Base-by-base conservation (phyloP, 257 asterid genomes). In the Fraxinus anomala region DNA sequence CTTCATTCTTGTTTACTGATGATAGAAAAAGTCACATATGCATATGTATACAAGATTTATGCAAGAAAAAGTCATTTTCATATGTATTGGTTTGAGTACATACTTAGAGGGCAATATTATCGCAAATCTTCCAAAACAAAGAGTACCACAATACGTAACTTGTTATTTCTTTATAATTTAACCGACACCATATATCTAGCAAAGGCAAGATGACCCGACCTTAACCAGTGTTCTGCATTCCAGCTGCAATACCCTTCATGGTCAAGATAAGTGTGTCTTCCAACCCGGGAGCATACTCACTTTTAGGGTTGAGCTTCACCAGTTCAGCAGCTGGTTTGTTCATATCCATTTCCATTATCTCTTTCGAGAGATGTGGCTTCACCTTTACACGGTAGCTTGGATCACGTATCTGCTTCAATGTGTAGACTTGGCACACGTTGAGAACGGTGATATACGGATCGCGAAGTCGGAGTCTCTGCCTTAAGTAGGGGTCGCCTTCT, bases 211-310 rank as follows among this genome's bases (percentile, higher is more conserved):
- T 13, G 42, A 33, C 1, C 42, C 12, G 12, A 21, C 74, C 77
- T 81, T 83, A 92, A 80, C 97, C 97, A 6, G 97, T 92, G 86
- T 92, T 92, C 87, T 92, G 97, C 89, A 94, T 56, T 73, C 98
- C 98, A 80, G 98, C 98, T 0, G 97, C 98, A 44, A 94, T 86
- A 59, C 98, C 98, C 84, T 94, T 94, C 98, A 94, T 94, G 65
- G 98, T 94, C 89, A 92, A 88, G 79, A 94, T 94, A 7, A 94
- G 91, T 0, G 98, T 94, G 84, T 94, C 98, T 76, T 94, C 98
- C 86, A 92, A 26, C 6, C 98, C 98, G 0, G 98, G 98, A 30
- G 96, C 92, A 67, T 94, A 94, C 75, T 94, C 98, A 39, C 98
- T 92, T 7, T 80, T 91, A 0, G 97, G 96, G 83, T 92, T 94